phyloP scores from a whole-genome alignment of 495 filamentous ascomycete species.

The Penicillium macrosclerotiorum region DNA sequence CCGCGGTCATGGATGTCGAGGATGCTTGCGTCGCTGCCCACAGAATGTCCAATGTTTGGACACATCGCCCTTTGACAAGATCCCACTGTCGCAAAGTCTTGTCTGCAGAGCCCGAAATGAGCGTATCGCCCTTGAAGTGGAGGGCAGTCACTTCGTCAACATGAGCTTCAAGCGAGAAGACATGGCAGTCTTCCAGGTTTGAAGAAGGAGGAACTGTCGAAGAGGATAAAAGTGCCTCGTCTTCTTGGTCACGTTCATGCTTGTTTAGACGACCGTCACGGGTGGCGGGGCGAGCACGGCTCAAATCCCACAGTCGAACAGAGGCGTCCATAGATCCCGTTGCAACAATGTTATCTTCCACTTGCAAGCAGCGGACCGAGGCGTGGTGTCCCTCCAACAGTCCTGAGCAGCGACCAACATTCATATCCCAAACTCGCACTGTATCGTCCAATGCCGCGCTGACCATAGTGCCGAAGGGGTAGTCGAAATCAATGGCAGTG shows the following conservation, averaged over 20 bases:
- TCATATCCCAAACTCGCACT: slow-evolving; percentile 96
- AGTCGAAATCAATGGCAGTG: slow-evolving; percentile 92
- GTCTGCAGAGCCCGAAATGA: slow-evolving; percentile 94
- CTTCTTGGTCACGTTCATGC: slow-evolving; percentile 59
- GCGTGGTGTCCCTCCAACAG: slow-evolving; percentile 91
- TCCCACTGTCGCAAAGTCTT: slow-evolving; percentile 99
- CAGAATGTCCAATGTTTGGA: slow-evolving; percentile 97
- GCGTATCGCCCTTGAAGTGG: slow-evolving; percentile 80
- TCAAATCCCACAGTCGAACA: slow-evolving; percentile 91
- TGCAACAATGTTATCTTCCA: slow-evolving; percentile 93
- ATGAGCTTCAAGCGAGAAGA: slow-evolving; percentile 86
- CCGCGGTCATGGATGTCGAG: slow-evolving; percentile 58
- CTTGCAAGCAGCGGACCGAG: slow-evolving; percentile 87
- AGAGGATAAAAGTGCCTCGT: slow-evolving; percentile 57
- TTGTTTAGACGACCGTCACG: slow-evolving; percentile 64
- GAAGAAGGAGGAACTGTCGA: slow-evolving; percentile 56
- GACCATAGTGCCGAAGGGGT: slow-evolving; percentile 91
- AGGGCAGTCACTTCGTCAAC: slow-evolving; percentile 93
- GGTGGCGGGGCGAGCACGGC: slow-evolving; percentile 57
- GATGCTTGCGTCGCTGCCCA: slow-evolving; percentile 96
- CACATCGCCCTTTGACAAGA: slow-evolving; percentile 88
- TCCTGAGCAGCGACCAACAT: slow-evolving; percentile 85
- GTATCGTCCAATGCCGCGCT: slow-evolving; percentile 95
- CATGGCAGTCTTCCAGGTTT: slow-evolving; percentile 80
- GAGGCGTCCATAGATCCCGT: slow-evolving; percentile 96